phyloP scores from a whole-genome alignment of 2,329 filamentous ascomycete genomes.

The Claviceps spartinae region DNA sequence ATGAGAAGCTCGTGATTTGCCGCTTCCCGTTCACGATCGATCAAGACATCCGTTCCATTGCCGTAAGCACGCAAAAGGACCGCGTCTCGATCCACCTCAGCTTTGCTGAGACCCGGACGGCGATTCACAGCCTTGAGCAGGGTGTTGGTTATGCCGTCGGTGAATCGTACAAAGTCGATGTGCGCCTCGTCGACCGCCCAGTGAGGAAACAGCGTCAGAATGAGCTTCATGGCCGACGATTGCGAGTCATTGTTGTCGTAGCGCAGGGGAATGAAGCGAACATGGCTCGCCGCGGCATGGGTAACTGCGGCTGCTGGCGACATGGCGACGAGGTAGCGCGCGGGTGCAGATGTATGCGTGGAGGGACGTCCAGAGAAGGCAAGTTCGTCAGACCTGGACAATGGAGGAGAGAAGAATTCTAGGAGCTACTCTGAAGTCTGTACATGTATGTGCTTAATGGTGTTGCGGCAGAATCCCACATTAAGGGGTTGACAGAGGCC shows the following conservation, averaged over 20 bases:
- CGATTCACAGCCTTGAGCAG: conserved; percentile 65
- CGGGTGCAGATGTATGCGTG: not conserved
- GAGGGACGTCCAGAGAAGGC: not conserved
- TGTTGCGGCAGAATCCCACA: not conserved
- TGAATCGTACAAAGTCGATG: conserved; percentile 81
- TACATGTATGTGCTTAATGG: no score
- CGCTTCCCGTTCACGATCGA: conserved; percentile 79
- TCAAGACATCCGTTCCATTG: conserved; percentile 84
- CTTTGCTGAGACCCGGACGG: conserved; percentile 49
- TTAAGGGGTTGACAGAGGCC: not conserved
- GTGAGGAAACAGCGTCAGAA: conserved; percentile 67
- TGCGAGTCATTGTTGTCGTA: conserved; percentile 70
- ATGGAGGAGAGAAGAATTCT: not conserved
- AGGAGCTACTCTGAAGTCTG: not conserved
- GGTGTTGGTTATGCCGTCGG: conserved; percentile 96
- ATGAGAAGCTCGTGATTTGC: conserved; percentile 78
- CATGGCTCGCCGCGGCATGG: conserved; percentile 26
- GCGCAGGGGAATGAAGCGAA: conserved; percentile 56
- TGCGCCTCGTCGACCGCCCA: conserved; percentile 64
- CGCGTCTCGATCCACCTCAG: conserved; percentile 69
- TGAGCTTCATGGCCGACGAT: conserved; percentile 63
- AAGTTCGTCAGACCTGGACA: not conserved
- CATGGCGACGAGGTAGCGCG: conserved; percentile 14
- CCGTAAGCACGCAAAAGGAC: conserved; percentile 88
- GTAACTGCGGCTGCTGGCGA: conserved; percentile 18